Percentiles rank a stretch among this genome's conserved stretches.
Evolutionary conservation across 305 asterid genomes (phyloP).

Genomic region (Solanum hybrid): DNA sequence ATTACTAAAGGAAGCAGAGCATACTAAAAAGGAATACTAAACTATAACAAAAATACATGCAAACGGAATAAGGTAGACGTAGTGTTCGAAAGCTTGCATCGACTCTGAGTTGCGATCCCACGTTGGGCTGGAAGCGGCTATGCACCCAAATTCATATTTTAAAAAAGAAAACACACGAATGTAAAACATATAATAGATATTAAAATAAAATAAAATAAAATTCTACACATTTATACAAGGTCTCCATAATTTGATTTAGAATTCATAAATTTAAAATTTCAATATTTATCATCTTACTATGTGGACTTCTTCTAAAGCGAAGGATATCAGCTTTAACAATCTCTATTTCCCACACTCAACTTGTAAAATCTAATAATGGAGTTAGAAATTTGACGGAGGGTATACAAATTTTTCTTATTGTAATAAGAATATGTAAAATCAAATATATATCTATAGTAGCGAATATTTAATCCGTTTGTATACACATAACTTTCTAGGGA

Average conservation of each 20-base stretch:
- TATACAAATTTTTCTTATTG: not conserved
- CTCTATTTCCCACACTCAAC: not conserved
- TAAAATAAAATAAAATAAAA: too few species aligned
- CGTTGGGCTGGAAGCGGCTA: not conserved
- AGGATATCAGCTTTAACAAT: not conserved
- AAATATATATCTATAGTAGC: not conserved
- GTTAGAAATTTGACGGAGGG: not conserved
- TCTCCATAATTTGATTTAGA: not conserved
- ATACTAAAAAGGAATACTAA: not conserved
- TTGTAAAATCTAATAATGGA: too few species aligned
- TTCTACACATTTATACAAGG: not conserved
- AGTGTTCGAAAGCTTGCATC: not conserved
- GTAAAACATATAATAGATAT: not conserved
- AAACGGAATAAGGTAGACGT: not conserved
- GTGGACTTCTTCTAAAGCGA: not conserved
- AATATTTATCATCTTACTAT: not conserved
- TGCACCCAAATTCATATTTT: not conserved
- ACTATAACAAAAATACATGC: not conserved
- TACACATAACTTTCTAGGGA: not conserved
- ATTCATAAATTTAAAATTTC: not conserved
- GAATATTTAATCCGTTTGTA: not conserved
- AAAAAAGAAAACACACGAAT: not conserved
- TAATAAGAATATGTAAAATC: not conserved
- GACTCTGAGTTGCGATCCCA: not conserved
- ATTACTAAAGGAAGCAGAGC: not conserved